Conservation (phyloP, 306 rosid genomes). For the Glycine latifolia region DNA sequence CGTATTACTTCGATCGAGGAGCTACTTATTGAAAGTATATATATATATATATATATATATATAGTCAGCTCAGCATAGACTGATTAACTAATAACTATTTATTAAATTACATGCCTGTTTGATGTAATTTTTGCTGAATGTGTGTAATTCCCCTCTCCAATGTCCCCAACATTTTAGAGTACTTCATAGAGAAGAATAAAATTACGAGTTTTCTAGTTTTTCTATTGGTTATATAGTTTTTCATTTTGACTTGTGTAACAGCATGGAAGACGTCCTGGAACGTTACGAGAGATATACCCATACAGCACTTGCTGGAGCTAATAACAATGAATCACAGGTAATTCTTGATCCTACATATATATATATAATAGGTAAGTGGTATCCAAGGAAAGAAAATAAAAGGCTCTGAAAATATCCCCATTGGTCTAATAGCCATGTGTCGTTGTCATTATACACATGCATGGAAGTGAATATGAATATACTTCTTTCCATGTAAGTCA, state of each 20-base stretch:
- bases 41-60: neutral
- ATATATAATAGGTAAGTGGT: too few relatives aligned
- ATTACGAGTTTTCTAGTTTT: neutral
- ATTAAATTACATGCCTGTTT: neutral
- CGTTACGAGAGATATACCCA: conserved; percentile 67
- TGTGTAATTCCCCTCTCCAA: neutral
- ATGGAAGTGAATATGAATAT: neutral
- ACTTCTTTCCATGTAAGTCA: neutral
- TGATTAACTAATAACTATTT: neutral
- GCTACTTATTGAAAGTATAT: too few relatives aligned
- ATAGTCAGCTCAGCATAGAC: too few relatives aligned
- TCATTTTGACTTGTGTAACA: conserved; percentile 48
- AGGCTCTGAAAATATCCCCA: too few relatives aligned
- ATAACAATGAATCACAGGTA: conserved; percentile 64
- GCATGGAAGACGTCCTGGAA: conserved; percentile 78
- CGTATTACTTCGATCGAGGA: neutral
- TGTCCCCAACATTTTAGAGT: neutral
- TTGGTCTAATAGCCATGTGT: too few relatives aligned
- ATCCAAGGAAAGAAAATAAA: too few relatives aligned
- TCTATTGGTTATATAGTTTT: too few relatives aligned
- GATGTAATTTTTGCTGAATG: neutral
- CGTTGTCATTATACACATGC: too few relatives aligned
- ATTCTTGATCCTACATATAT: neutral
- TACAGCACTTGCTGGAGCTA: conserved; percentile 44
- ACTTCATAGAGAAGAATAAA: neutral